Percentiles rank a stretch among this genome's conserved stretches.
phyloP scores from a whole-genome alignment of 2,329 filamentous ascomycete genomes.

The Cryphonectria naterciae region DNA sequence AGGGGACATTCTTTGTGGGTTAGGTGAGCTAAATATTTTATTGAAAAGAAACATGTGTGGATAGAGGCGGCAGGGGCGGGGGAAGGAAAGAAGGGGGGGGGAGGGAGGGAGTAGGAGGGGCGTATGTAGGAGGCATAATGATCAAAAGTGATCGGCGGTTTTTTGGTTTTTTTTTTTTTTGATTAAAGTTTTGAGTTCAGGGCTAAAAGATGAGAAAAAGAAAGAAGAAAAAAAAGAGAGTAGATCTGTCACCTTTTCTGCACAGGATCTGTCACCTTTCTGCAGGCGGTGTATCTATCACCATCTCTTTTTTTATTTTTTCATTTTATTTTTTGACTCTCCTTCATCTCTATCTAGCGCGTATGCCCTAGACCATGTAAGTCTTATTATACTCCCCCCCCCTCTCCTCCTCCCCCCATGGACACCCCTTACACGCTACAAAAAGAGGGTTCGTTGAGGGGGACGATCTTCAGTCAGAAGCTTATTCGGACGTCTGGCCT shows the following conservation, averaged over 20 bases:
- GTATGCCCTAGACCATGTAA: too few relatives aligned
- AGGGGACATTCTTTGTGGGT: neutral
- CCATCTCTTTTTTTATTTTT: neutral
- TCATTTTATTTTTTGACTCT: neutral
- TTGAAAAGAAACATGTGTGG: neutral
- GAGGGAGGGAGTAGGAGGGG: too few relatives aligned
- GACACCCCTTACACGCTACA: too few relatives aligned
- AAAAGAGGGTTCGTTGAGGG: neutral
- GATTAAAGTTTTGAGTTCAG: too few relatives aligned
- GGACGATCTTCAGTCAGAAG: neutral
- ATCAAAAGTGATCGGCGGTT: neutral
- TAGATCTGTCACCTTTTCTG: neutral
- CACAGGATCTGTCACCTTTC: constrained; percentile 1
- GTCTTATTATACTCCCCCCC: too few relatives aligned
- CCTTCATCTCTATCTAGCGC: neutral
- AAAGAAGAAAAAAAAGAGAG: neutral
- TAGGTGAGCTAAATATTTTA: neutral
- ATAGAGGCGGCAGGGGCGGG: neutral
- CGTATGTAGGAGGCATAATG: too few relatives aligned
- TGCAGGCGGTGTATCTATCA: neutral
- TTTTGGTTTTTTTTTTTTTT: too few relatives aligned
- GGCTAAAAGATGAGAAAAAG: neutral
- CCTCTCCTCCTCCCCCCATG: too few relatives aligned
- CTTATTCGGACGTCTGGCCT: neutral
- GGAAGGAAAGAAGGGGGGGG: too few relatives aligned